Evolutionary conservation across 495 filamentous ascomycete genomes (phyloP).

Genomic region (Hypoxylon cercidicola): DNA sequence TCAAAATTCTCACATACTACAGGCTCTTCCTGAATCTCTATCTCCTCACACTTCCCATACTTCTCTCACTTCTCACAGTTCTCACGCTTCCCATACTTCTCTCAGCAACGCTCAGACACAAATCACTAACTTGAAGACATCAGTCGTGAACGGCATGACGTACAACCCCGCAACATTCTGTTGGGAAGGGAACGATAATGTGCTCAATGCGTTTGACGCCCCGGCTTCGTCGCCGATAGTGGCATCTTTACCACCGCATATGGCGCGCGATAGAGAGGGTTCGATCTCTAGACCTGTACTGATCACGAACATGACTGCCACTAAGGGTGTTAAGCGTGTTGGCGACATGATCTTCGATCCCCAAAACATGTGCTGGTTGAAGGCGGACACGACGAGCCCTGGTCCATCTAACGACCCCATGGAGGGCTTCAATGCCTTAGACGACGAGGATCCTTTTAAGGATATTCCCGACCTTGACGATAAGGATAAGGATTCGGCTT

Average conservation of each 20-base stretch:
- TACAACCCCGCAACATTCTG: slow-evolving; percentile 86
- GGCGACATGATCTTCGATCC: slow-evolving; percentile 98
- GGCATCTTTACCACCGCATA: slow-evolving; percentile 56
- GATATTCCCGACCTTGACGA: slow-evolving; percentile 66
- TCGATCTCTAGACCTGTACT: slow-evolving; percentile 85
- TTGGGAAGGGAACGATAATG: slow-evolving; percentile 97
- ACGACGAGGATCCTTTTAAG: slow-evolving; percentile 68
- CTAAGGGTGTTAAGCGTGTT: slow-evolving; percentile 85
- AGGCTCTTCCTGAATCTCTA: not conserved
- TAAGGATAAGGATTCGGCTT: slow-evolving; percentile 57
- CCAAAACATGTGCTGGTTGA: slow-evolving; percentile 93
- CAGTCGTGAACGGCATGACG: slow-evolving; percentile 91
- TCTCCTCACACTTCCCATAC: not conserved
- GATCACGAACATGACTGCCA: slow-evolving; percentile 84
- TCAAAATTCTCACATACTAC: not conserved
- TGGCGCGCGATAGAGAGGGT: slow-evolving; percentile 62
- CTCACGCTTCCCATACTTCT: not conserved
- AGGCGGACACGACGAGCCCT: slow-evolving; percentile 62
- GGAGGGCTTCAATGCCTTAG: slow-evolving; percentile 83
- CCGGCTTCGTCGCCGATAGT: slow-evolving; percentile 60
- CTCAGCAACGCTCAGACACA: slow-evolving; percentile 13
- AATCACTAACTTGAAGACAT: slow-evolving; percentile 36
- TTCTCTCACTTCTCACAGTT: slow-evolving; percentile 1
- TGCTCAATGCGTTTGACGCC: slow-evolving; percentile 76
- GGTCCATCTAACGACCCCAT: slow-evolving; percentile 60